phyloP scores from a whole-genome alignment of 495 filamentous ascomycete species.

The Filosporella fistucella region DNA sequence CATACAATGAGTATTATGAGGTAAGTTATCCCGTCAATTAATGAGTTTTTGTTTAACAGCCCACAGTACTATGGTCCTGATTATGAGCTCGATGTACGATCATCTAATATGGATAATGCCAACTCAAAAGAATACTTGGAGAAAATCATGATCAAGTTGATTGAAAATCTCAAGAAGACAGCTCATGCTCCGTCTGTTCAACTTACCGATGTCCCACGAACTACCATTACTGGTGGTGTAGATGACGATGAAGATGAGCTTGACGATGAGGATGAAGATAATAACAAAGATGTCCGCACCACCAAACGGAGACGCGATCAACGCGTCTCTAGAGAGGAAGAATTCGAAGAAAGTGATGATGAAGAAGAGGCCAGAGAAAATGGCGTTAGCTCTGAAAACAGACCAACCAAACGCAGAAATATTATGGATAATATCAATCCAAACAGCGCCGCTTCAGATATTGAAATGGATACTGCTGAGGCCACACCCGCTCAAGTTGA shows the following conservation, averaged over 20 bases:
- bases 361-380: constrained; percentile 76
- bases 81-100: constrained; percentile 89
- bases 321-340: constrained; percentile 65
- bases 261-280: constrained; percentile 86
- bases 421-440: constrained; percentile 70
- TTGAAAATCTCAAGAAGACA: constrained; percentile 89
- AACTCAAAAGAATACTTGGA: constrained; percentile 92
- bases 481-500: constrained; percentile 38
- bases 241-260: constrained; percentile 75
- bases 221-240: constrained; percentile 60
- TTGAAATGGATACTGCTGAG: constrained; percentile 59
- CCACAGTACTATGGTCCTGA: constrained; percentile 93
- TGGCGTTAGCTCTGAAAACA: constrained; percentile 62
- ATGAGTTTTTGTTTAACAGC: constrained; percentile 26
- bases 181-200: constrained; percentile 88
- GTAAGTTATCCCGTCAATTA: constrained; percentile 39
- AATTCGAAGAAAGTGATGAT: constrained; percentile 82
- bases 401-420: constrained; percentile 51
- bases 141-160: constrained; percentile 88
- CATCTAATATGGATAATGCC: constrained; percentile 99
- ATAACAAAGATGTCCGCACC: constrained; percentile 78
- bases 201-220: constrained; percentile 88
- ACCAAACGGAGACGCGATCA: constrained; percentile 84
- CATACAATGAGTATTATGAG: constrained; percentile 98
- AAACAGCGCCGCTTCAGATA: constrained; percentile 51